These are phyloP conservation scores for Nepenthes gracilis DNA, from an alignment of 148 eudicot genomes.

Conservation along the genomic window DNA sequence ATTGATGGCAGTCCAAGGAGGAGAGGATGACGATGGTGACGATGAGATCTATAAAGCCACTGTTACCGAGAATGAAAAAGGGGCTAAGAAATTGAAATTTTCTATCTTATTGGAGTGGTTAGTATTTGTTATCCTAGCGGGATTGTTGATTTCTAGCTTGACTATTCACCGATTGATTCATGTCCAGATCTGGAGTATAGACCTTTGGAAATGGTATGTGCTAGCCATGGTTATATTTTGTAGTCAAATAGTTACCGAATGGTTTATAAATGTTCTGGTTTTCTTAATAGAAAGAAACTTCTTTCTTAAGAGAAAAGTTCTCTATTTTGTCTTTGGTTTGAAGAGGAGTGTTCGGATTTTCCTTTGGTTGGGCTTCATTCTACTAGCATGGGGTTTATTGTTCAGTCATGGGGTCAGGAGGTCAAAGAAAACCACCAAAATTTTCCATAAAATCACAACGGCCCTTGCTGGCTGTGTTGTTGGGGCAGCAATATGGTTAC, in stretches of 20 bases:
- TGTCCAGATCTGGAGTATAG: constrained; percentile 32
- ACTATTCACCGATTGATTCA: constrained; percentile 20
- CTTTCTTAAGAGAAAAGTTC: constrained; percentile 55
- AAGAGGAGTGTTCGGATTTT: constrained; percentile 55
- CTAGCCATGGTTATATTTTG: constrained; percentile 50
- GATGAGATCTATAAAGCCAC: constrained; percentile 41
- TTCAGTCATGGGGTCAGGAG: constrained; percentile 42
- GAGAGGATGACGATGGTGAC: constrained; percentile 46
- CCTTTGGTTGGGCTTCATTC: constrained; percentile 63
- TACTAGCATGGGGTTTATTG: constrained; percentile 68
- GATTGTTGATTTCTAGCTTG: constrained; percentile 38
- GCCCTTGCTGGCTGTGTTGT: constrained; percentile 53
- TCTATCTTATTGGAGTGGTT: constrained; percentile 36
- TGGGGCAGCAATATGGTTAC: constrained; percentile 70
- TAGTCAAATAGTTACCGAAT: constrained; percentile 53
- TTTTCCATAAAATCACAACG: constrained; percentile 52
- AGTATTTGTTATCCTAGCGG: constrained; percentile 27
- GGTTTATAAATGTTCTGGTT: constrained; percentile 36
- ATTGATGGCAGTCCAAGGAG: constrained; percentile 34
- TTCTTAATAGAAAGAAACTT: constrained; percentile 65
- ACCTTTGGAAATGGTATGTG: constrained; percentile 83
- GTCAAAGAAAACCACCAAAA: constrained; percentile 24
- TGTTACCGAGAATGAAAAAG: constrained; percentile 6
- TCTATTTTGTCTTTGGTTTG: constrained; percentile 68
- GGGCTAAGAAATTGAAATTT: constrained; percentile 27